phyloP scores from a whole-genome alignment of 2,329 filamentous ascomycete species.

The Chaetoscypha palmicola region DNA sequence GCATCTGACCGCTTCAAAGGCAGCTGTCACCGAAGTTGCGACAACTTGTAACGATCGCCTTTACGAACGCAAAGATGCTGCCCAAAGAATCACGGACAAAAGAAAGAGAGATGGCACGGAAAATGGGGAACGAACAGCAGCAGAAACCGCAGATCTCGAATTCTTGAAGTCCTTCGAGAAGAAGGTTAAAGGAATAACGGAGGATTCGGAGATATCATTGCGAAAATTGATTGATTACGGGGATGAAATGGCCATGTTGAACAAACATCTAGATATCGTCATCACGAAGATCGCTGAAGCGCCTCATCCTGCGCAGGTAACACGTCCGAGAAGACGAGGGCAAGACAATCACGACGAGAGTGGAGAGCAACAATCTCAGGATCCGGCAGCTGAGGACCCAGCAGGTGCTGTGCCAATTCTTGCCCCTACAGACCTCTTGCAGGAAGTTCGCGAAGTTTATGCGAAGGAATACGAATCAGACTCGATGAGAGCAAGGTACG shows the following conservation, averaged over 20 bases:
- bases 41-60: constrained; percentile 50
- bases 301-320: constrained; percentile 27
- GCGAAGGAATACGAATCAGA: constrained; percentile 31
- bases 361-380: constrained; percentile 34
- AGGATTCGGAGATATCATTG: constrained; percentile 49
- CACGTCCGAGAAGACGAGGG: constrained; percentile 24
- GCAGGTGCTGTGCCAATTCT: constrained; percentile 21
- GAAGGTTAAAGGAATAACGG: constrained; percentile 44
- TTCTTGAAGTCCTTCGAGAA: constrained; percentile 36
- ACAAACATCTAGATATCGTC: constrained; percentile 28
- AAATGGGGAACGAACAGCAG: constrained; percentile 32
- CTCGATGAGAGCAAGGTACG: constrained; percentile 37
- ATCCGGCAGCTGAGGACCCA: constrained; percentile 36
- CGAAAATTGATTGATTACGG: constrained; percentile 51
- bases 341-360: constrained; percentile 24
- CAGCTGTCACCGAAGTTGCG: constrained; percentile 41
- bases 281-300: constrained; percentile 22
- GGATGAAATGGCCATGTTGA: constrained; percentile 34
- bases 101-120: constrained; percentile 27
- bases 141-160: constrained; percentile 31
- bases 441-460: constrained; percentile 32
- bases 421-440: constrained; percentile 33
- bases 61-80: constrained; percentile 20
- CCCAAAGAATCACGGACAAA: constrained; percentile 23
- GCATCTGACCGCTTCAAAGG: constrained; percentile 40